Evolutionary conservation across 1,284 basidiomycete genomes (phyloP).

Genomic region (Fomitiporia mediterranea): DNA sequence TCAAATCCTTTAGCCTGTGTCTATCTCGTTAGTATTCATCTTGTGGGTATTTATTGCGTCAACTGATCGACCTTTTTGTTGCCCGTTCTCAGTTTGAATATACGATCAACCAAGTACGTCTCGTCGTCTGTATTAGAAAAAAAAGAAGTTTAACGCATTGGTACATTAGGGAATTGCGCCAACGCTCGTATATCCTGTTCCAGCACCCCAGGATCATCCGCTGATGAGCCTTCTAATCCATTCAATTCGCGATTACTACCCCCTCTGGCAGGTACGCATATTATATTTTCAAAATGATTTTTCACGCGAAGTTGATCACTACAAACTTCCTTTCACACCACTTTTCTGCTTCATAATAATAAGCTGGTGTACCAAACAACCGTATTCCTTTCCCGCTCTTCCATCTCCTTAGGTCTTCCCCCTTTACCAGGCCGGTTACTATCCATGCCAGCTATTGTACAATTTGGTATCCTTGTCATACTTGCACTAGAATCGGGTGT

Average conservation of each 20-base stretch:
- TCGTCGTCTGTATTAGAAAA: not conserved
- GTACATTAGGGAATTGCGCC: constrained; percentile 74
- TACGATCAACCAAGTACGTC: constrained; percentile 79
- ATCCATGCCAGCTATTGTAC: constrained; percentile 68
- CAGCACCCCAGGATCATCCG: constrained; percentile 51
- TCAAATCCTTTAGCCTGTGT: constrained; percentile 53
- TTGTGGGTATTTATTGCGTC: too few species aligned
- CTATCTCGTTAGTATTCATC: constrained; percentile 54
- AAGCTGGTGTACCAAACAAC: constrained; percentile 86
- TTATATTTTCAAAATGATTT: too few species aligned
- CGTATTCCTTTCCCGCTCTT: constrained; percentile 93
- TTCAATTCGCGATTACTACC: constrained; percentile 90
- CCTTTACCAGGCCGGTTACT: constrained; percentile 73
- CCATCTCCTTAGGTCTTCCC: constrained; percentile 83
- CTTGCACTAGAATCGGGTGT: constrained; percentile 64
- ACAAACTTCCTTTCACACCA: not conserved
- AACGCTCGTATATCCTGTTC: constrained; percentile 87
- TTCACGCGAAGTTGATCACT: not conserved
- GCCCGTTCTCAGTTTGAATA: constrained; percentile 70
- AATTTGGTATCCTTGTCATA: constrained; percentile 56
- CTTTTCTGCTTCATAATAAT: constrained; percentile 2
- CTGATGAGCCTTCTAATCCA: constrained; percentile 76
- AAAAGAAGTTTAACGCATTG: not conserved
- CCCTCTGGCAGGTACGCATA: constrained; percentile 81
- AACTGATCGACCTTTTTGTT: too few species aligned